Percentiles rank a stretch among this genome's conserved stretches.
phyloP scores from a whole-genome alignment of 768 basidiomycete species.

The Auriculariales sp. region DNA sequence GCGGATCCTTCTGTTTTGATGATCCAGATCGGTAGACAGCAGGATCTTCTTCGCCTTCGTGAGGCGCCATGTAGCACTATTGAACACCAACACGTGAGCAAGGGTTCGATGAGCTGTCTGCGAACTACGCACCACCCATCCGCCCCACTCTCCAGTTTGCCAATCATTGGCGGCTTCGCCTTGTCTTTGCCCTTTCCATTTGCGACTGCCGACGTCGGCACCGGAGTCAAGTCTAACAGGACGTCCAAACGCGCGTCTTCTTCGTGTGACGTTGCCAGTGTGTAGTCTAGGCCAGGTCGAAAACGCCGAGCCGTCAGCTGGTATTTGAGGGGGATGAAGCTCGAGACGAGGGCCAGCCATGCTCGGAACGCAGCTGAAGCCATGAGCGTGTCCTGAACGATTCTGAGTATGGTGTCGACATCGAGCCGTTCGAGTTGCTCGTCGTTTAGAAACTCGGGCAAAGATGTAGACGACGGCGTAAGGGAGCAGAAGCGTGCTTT shows the following conservation, averaged over 20 bases:
- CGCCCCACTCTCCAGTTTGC: constrained; percentile 72
- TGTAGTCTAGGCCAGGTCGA: constrained; percentile 87
- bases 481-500: constrained; percentile 87
- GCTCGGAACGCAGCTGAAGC: constrained; percentile 71
- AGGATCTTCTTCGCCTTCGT: constrained; percentile 90
- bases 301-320: constrained; percentile 75
- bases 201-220: constrained; percentile 18
- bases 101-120: no score
- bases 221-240: constrained; percentile 73
- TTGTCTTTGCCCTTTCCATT: constrained; percentile 8
- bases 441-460: constrained; percentile 20
- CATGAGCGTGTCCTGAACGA: constrained; percentile 66
- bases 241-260: constrained; percentile 74
- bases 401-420: constrained; percentile 32
- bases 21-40: constrained; percentile 70
- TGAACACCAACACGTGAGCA: constrained; percentile 3
- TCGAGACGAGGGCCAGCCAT: constrained; percentile 69
- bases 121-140: constrained; percentile 68
- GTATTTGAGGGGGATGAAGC: constrained; percentile 57
- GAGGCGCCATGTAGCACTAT: constrained; percentile 89
- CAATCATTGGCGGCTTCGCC: constrained; percentile 25
- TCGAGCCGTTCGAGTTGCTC: constrained; percentile 30
- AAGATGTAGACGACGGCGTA: constrained; percentile 9
- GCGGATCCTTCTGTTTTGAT: constrained; percentile 20
- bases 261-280: constrained; percentile 78